phyloP scores from a whole-genome alignment of 2,329 filamentous ascomycete species.

The Penicillium glabrum region DNA sequence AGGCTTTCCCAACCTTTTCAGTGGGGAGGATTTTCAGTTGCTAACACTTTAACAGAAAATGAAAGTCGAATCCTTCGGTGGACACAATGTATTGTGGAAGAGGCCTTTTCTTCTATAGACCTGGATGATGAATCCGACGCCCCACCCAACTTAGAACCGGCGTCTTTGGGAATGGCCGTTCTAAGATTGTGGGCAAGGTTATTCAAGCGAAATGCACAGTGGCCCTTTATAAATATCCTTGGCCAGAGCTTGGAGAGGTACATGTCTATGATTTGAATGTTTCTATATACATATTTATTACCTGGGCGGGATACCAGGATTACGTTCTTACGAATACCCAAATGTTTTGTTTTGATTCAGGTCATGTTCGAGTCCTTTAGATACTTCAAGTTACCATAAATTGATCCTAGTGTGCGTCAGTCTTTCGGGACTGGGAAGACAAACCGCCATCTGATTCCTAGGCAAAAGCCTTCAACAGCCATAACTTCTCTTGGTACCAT shows the following conservation, averaged over 20 bases:
- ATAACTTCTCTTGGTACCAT: neutral
- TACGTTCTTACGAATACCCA: neutral
- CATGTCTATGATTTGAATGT: conserved; percentile 22
- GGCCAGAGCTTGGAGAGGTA: conserved; percentile 33
- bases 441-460: neutral
- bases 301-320: neutral
- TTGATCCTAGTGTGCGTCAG: neutral
- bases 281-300: neutral
- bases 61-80: conserved; percentile 33
- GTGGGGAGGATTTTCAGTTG: neutral
- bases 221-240: conserved; percentile 35
- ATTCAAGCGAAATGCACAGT: conserved; percentile 34
- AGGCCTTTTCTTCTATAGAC: conserved; percentile 34
- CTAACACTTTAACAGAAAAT: conserved; percentile 23
- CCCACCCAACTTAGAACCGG: conserved; percentile 24
- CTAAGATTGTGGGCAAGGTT: conserved; percentile 33
- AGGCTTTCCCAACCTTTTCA: neutral
- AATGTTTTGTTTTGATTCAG: neutral
- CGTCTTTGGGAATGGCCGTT: conserved; percentile 28
- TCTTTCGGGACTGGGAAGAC: neutral
- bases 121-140: conserved; percentile 24
- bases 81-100: conserved; percentile 33
- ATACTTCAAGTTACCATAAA: no score
- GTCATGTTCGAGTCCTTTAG: neutral
- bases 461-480: neutral